phyloP scores from a whole-genome alignment of 1,284 basidiomycete species.

The Cryptococcus sp. region DNA sequence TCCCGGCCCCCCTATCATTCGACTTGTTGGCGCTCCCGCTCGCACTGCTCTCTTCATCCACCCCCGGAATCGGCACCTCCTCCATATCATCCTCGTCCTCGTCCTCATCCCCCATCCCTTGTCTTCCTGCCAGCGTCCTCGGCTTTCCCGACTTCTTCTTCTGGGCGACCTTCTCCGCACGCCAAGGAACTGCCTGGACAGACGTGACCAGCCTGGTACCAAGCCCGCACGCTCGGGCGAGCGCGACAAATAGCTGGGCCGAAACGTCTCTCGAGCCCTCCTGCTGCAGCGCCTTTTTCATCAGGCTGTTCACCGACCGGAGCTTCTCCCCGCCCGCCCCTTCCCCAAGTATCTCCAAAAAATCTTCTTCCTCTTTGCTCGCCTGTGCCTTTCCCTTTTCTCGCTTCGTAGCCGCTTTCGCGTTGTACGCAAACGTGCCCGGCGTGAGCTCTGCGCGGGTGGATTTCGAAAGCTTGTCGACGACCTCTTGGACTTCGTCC shows the following conservation, averaged over 20 bases:
- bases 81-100: constrained; percentile 47
- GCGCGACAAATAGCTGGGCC: constrained; percentile 84
- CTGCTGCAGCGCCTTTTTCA: constrained; percentile 79
- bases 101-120: constrained; percentile 34
- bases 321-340: constrained; percentile 64
- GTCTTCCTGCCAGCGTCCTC: constrained; percentile 31
- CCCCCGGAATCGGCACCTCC: constrained; percentile 41
- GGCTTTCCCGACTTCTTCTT: constrained; percentile 39
- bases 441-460: constrained; percentile 22
- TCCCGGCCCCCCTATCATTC: constrained; percentile 37
- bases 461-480: constrained; percentile 38
- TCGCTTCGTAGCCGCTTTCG: constrained; percentile 5
- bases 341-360: constrained; percentile 39
- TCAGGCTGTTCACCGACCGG: constrained; percentile 73
- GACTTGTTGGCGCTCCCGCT: constrained; percentile 42
- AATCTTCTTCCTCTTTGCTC: constrained; percentile 35
- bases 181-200: constrained; percentile 86
- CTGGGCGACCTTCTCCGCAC: constrained; percentile 48
- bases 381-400: constrained; percentile 49
- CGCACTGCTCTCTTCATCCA: constrained; percentile 12
- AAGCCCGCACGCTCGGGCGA: constrained; percentile 81
- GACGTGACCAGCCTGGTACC: constrained; percentile 86
- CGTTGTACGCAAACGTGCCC: constrained; percentile 13
- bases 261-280: constrained; percentile 81
- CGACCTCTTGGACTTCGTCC: constrained; percentile 55